phyloP scores from a whole-genome alignment of 441 rosid genomes.

The Adansonia grandidieri region DNA sequence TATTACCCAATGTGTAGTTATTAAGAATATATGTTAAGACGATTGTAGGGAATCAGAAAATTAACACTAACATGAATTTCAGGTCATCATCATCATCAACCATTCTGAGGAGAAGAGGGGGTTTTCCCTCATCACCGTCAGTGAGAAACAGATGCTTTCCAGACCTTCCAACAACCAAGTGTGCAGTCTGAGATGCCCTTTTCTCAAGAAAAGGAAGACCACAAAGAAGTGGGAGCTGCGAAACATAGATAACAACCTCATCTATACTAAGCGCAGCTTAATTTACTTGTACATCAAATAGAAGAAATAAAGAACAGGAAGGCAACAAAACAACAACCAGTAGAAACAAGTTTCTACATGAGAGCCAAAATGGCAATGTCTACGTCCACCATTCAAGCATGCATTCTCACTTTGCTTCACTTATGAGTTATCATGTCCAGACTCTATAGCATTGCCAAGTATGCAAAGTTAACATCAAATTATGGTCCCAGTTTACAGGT shows the following conservation, averaged over 20 bases:
- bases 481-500: background rate
- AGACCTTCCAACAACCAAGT: conserved; percentile 81
- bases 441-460: conserved; percentile 16
- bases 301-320: background rate
- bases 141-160: conserved; percentile 93
- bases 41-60: conserved; percentile 18
- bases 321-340: background rate
- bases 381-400: conserved; percentile 5
- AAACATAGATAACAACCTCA: conserved; percentile 26
- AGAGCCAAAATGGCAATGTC: background rate
- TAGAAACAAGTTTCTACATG: background rate
- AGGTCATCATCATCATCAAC: conserved; percentile 67
- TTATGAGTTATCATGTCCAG: background rate
- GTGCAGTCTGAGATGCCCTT: conserved; percentile 83
- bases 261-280: conserved; percentile 9
- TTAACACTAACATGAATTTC: conserved; percentile 70
- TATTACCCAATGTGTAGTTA: conserved; percentile 24
- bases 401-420: conserved; percentile 20
- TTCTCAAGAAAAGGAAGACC: conserved; percentile 91
- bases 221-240: conserved; percentile 83
- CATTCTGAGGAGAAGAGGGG: conserved; percentile 96
- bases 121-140: conserved; percentile 70
- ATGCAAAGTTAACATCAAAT: conserved; percentile 15
- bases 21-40: conserved; percentile 22
- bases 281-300: background rate